Percentiles rank a stretch among this genome's conserved stretches.
phyloP scores from a whole-genome alignment of 306 rosid species.

The Hippophae gyantsensis region DNA sequence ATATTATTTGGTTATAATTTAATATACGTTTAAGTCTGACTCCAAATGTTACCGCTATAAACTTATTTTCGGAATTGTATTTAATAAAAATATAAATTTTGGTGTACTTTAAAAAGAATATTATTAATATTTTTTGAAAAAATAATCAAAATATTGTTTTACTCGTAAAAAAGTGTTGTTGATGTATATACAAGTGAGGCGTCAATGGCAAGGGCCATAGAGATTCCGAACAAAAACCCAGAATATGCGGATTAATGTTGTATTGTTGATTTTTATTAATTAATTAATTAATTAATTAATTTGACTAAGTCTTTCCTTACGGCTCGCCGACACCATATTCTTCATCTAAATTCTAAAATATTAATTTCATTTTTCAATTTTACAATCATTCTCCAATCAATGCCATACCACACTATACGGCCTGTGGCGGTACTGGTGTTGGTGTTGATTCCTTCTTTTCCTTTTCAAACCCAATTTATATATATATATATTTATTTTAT shows the following conservation, averaged over 20 bases:
- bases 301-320: slow-evolving; percentile 3
- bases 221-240: slow-evolving; percentile 20
- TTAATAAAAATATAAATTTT: too few species aligned
- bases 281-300: not conserved
- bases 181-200: not conserved
- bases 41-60: too few species aligned
- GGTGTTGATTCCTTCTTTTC: not conserved
- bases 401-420: not conserved
- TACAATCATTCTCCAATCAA: slow-evolving; percentile 9
- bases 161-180: not conserved
- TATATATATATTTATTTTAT: too few species aligned
- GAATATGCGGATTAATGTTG: slow-evolving; percentile 29
- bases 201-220: slow-evolving; percentile 17
- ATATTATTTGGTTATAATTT: too few species aligned
- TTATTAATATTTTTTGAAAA: too few species aligned
- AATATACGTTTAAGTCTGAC: too few species aligned
- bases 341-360: not conserved
- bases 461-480: not conserved
- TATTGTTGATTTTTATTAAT: not conserved
- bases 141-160: too few species aligned
- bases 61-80: too few species aligned
- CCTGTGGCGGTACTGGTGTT: too few species aligned
- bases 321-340: slow-evolving; percentile 27
- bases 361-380: not conserved
- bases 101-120: too few species aligned